These are phyloP conservation scores for Pelargonium myrrhifolium DNA, from an alignment of 441 rosid genomes.

Conservation along the genomic window DNA sequence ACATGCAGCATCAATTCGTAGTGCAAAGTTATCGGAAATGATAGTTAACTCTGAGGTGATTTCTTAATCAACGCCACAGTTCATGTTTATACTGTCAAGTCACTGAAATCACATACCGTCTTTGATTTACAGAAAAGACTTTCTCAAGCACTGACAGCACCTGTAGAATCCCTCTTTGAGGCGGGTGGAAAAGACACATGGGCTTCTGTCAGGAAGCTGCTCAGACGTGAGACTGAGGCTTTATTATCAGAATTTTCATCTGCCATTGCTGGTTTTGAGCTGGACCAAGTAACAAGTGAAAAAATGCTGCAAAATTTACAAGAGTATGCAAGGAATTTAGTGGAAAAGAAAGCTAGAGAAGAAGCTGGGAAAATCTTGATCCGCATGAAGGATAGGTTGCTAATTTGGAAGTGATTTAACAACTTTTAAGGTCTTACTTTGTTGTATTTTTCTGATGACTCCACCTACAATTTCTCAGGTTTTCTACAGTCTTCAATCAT, in stretches of 20 bases:
- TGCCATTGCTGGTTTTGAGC: constrained; percentile 55
- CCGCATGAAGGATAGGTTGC: constrained; percentile 73
- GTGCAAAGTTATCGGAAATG: constrained; percentile 51
- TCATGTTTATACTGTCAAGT: neutral
- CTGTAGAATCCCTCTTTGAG: constrained; percentile 58
- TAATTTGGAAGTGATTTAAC: constrained; percentile 4
- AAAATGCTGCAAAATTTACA: constrained; percentile 42
- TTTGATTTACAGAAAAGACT: constrained; percentile 49
- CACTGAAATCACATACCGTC: constrained; percentile 10
- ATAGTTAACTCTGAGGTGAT: constrained; percentile 48
- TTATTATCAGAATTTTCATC: constrained; percentile 41
- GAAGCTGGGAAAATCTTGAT: constrained; percentile 66
- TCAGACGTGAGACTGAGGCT: constrained; percentile 46
- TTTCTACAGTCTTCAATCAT: constrained; percentile 60
- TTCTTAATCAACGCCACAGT: constrained; percentile 5
- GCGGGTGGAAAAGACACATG: constrained; percentile 58
- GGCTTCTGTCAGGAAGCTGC: constrained; percentile 66
- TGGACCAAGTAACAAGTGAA: constrained; percentile 38
- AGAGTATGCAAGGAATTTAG: constrained; percentile 52
- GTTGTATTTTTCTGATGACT: constrained; percentile 7
- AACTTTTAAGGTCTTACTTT: constrained; percentile 3
- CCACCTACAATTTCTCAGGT: constrained; percentile 39
- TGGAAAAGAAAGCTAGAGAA: constrained; percentile 67
- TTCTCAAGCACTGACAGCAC: constrained; percentile 42
- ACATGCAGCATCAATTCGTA: constrained; percentile 37